Evolutionary conservation across 257 asterid species (phyloP).

Genomic region (Solanum lycopersicoides): DNA sequence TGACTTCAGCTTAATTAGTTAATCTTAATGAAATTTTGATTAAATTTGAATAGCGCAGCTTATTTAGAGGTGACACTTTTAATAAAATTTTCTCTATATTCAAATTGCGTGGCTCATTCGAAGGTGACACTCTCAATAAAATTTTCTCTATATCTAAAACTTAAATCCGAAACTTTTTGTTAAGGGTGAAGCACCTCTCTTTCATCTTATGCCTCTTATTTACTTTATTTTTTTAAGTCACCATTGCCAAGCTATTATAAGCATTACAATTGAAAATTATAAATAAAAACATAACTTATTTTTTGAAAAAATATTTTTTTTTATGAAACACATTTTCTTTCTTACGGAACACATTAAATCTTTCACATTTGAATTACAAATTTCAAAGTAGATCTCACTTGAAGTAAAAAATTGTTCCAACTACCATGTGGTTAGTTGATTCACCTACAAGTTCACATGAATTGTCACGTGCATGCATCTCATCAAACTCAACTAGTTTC

Average conservation of each 20-base stretch:
- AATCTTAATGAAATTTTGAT: not conserved
- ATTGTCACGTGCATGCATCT: not conserved
- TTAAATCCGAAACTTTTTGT: too few relatives aligned
- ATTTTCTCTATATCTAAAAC: too few relatives aligned
- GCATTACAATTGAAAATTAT: not conserved
- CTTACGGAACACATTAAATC: not conserved
- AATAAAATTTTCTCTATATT: too few relatives aligned
- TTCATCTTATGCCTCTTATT: too few relatives aligned
- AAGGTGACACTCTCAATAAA: too few relatives aligned
- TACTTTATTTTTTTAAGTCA: too few relatives aligned
- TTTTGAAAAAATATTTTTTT: not conserved
- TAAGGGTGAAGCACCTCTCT: too few relatives aligned
- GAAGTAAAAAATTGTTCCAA: not conserved
- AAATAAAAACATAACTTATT: not conserved
- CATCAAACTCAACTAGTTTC: not conserved
- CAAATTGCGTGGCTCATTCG: fast-evolving
- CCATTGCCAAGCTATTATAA: not conserved
- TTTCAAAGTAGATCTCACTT: constrained; percentile 23
- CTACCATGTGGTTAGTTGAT: constrained; percentile 22
- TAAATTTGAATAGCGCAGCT: too few relatives aligned
- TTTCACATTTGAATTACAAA: not conserved
- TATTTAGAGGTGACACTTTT: not conserved
- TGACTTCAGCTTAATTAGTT: not conserved
- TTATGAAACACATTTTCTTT: not conserved
- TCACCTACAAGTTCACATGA: not conserved